Percentiles rank a stretch among this genome's conserved stretches.
Evolutionary conservation across 208 protist species (phyloP).

Genomic region (Leishmania mexicana): DNA sequence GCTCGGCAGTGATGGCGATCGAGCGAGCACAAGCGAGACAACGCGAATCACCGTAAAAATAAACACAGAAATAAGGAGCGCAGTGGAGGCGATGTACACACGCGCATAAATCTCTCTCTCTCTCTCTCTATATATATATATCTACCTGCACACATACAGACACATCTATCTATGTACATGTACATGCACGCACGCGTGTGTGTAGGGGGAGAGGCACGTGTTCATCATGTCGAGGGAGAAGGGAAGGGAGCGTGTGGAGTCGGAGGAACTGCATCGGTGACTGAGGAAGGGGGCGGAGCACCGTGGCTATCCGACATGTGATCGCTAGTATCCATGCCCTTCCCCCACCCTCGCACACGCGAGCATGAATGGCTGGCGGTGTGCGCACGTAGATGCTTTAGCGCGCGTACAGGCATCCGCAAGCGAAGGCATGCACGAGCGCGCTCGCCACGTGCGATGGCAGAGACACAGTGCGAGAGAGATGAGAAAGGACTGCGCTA

Average conservation of each 20-base stretch:
- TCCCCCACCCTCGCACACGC: background rate
- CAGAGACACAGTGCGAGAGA: background rate
- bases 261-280: background rate
- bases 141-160: too few relatives aligned
- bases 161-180: background rate
- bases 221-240: background rate
- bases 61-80: slow-evolving; percentile 4
- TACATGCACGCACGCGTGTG: background rate
- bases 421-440: background rate
- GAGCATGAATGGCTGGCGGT: background rate
- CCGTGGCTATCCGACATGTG: background rate
- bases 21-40: background rate
- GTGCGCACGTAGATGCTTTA: background rate
- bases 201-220: background rate
- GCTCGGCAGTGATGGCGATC: background rate
- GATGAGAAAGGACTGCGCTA: background rate
- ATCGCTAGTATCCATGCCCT: background rate
- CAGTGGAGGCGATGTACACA: background rate
- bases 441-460: background rate
- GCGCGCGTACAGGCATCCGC: background rate
- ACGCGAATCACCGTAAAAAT: background rate
- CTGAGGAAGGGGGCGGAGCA: background rate
- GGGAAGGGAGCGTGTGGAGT: background rate
- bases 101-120: background rate
- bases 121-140: too few relatives aligned